These are phyloP conservation scores for Globisporangium orthogonon DNA, from an alignment of 352 stramenopile species.

Conservation along the genomic window DNA sequence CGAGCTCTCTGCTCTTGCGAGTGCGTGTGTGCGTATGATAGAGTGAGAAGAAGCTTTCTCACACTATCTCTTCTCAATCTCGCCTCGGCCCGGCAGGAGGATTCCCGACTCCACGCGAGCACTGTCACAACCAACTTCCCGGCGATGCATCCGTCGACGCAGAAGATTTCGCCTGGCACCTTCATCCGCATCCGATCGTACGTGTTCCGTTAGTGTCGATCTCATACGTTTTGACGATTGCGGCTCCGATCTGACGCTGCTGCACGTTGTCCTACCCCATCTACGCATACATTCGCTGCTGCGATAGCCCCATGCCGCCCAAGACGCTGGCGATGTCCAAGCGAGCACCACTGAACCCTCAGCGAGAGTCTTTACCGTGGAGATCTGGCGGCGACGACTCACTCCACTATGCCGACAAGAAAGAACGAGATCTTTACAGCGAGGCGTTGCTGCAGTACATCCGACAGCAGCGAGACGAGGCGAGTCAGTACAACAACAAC, in stretches of 20 bases:
- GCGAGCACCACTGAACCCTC: constrained; percentile 15
- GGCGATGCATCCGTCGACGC: constrained; percentile 71
- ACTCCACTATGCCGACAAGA: constrained; percentile 40
- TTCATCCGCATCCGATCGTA: constrained; percentile 68
- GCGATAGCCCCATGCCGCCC: constrained; percentile 44
- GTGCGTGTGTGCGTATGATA: not conserved
- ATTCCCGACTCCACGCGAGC: constrained; percentile 49
- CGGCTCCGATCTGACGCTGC: not conserved
- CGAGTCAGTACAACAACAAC: constrained; percentile 2
- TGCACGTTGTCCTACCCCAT: no score
- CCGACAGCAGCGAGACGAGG: constrained; percentile 55
- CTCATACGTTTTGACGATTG: not conserved
- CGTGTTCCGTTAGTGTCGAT: constrained; percentile 10
- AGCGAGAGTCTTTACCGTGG: constrained; percentile 19
- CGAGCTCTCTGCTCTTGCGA: not conserved
- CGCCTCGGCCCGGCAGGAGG: constrained; percentile 27
- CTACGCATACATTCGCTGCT: not conserved
- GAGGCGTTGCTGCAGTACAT: constrained; percentile 69
- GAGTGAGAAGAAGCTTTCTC: not conserved
- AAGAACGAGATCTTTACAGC: constrained; percentile 57
- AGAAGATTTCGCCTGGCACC: constrained; percentile 53
- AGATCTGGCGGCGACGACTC: constrained; percentile 21
- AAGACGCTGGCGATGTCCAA: constrained; percentile 43
- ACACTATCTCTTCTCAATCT: not conserved
- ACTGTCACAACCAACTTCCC: constrained; percentile 73